Conservation (phyloP, 768 basidiomycete species). For the Dictyophora rubrovolvata region DNA sequence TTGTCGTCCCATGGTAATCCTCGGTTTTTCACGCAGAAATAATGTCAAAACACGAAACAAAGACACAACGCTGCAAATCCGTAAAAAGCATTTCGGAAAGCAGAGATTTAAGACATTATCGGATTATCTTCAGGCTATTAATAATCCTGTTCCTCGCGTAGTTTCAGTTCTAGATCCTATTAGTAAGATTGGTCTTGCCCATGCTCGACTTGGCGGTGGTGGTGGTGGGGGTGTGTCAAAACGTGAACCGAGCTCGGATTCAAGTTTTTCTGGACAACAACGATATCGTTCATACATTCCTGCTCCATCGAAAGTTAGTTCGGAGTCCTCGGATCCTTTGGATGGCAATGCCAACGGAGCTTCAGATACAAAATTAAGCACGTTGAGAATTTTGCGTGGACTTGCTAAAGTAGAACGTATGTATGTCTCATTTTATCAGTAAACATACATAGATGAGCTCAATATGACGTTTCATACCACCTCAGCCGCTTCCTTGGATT, state of each 20-base stretch:
- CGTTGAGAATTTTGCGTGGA: background rate
- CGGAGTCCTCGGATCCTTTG: too few relatives aligned
- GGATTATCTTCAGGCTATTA: constrained; percentile 12
- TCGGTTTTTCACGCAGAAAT: constrained; percentile 34
- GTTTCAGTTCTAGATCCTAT: background rate
- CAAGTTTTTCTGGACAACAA: too few relatives aligned
- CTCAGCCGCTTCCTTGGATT: background rate
- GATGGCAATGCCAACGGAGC: too few relatives aligned
- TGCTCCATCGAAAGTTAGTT: too few relatives aligned
- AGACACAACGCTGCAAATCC: constrained; percentile 43
- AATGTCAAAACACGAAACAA: constrained; percentile 46
- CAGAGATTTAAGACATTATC: constrained; percentile 46
- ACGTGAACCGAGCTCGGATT: too few relatives aligned
- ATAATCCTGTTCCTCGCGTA: background rate
- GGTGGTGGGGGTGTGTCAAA: background rate
- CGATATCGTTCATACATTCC: too few relatives aligned
- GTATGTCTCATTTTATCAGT: background rate
- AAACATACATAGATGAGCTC: background rate
- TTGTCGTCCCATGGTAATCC: background rate
- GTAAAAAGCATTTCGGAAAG: constrained; percentile 52
- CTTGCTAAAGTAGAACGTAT: constrained; percentile 4
- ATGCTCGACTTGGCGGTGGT: too few relatives aligned
- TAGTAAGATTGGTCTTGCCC: constrained; percentile 17
- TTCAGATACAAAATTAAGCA: background rate
- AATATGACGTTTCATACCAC: background rate